Conservation (phyloP, 768 basidiomycete species). For the Mycena vulgaris region DNA sequence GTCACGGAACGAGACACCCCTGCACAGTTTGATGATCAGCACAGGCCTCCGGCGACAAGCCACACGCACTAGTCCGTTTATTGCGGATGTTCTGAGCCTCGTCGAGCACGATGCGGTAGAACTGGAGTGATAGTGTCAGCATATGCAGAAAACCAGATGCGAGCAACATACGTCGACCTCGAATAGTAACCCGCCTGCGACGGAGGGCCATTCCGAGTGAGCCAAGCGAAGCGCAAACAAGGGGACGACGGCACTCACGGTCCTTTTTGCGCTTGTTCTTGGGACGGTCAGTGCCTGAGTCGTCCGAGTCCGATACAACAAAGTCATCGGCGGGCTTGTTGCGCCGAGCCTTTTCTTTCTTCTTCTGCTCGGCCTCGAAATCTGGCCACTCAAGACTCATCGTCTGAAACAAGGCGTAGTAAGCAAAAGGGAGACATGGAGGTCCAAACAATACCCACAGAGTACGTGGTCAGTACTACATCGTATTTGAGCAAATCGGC, state of each 20-base stretch:
- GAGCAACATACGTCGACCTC: conserved; percentile 58
- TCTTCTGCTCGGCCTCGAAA: conserved; percentile 63
- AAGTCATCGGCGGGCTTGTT: conserved; percentile 49
- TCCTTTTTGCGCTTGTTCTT: conserved; percentile 52
- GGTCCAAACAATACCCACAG: conserved; percentile 45
- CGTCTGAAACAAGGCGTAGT: conserved; percentile 53
- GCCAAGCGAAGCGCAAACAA: no score
- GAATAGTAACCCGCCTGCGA: conserved; percentile 63
- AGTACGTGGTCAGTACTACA: conserved; percentile 72
- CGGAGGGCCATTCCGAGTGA: no score
- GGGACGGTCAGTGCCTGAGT: conserved; percentile 41
- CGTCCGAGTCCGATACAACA: conserved; percentile 55
- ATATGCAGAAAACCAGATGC: not conserved
- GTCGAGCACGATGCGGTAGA: conserved; percentile 68
- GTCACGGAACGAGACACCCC: conserved; percentile 70
- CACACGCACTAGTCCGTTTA: conserved; percentile 60
- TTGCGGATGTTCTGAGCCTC: conserved; percentile 73
- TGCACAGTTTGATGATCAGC: conserved; percentile 36
- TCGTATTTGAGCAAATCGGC: conserved; percentile 71
- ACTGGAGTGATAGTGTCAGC: conserved; percentile 48
- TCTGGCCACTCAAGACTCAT: conserved; percentile 75
- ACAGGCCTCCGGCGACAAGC: not conserved
- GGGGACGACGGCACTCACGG: conserved; percentile 39
- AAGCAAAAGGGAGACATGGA: not conserved
- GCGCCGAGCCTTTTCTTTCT: conserved; percentile 53